Conservation (phyloP, 768 basidiomycete species). For the Trametes maxima region DNA sequence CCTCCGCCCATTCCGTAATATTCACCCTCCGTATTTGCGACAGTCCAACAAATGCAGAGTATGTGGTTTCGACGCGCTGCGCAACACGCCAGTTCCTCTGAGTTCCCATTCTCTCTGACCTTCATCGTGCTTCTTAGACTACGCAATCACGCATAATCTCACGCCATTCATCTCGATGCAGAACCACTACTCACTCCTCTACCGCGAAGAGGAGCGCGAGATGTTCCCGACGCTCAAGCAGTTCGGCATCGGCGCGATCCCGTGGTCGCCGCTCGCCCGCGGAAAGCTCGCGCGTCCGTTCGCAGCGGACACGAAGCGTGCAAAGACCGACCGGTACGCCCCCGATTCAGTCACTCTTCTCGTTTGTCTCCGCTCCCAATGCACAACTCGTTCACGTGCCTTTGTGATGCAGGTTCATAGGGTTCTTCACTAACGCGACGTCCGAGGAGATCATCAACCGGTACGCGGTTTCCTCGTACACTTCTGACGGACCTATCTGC, state of each 20-base stretch:
- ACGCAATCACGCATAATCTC: constrained; percentile 41
- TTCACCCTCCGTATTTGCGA: constrained; percentile 13
- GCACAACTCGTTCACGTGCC: background rate
- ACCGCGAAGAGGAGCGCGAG: constrained; percentile 63
- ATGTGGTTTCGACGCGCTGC: constrained; percentile 24
- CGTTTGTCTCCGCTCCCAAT: fast-evolving
- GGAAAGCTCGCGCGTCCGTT: constrained; percentile 36
- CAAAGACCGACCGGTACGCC: constrained; percentile 27
- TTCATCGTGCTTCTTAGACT: constrained; percentile 31
- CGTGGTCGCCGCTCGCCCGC: constrained; percentile 42
- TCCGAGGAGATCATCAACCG: constrained; percentile 42
- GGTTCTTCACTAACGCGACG: constrained; percentile 2
- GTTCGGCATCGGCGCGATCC: constrained; percentile 38
- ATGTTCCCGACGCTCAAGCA: constrained; percentile 51
- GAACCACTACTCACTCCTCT: constrained; percentile 57
- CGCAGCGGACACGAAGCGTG: constrained; percentile 27
- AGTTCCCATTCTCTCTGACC: background rate
- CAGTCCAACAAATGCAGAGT: constrained; percentile 40
- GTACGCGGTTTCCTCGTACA: background rate
- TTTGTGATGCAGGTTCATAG: background rate
- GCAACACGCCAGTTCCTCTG: too few relatives aligned
- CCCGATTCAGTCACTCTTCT: too few relatives aligned
- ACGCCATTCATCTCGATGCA: constrained; percentile 68
- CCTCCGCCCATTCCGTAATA: background rate
- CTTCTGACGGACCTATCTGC: too few relatives aligned